Percentiles rank a stretch among this genome's conserved stretches.
Conservation (phyloP, 352 stramenopile species). For the Hyaloperonospora arabidopsidis region DNA sequence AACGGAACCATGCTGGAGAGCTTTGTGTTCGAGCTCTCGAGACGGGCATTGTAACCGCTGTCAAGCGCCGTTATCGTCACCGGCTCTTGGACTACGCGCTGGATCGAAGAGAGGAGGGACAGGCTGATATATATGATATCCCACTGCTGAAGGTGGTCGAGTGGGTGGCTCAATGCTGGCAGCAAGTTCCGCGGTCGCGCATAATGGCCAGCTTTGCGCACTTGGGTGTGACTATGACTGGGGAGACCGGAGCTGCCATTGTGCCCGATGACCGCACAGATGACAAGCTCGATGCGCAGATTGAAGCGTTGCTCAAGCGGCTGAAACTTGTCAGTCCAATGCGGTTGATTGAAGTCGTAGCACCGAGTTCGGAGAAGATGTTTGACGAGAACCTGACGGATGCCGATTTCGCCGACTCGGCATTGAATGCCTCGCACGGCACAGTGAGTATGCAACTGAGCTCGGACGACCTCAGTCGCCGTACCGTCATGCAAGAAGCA, state of each 20-base stretch:
- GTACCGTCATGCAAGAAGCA: constrained; percentile 4
- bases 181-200: constrained; percentile 40
- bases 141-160: constrained; percentile 44
- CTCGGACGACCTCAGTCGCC: constrained; percentile 16
- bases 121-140: constrained; percentile 37
- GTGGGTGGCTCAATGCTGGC: constrained; percentile 49
- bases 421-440: constrained; percentile 37
- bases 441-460: constrained; percentile 29
- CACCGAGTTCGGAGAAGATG: constrained; percentile 34
- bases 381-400: constrained; percentile 51
- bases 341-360: constrained; percentile 48
- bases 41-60: constrained; percentile 30
- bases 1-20: constrained; percentile 29
- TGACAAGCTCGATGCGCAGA: constrained; percentile 47
- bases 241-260: constrained; percentile 14
- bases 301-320: constrained; percentile 41
- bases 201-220: constrained; percentile 44
- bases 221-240: constrained; percentile 27
- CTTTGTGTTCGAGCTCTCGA: constrained; percentile 38
- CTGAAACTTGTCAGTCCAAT: constrained; percentile 42
- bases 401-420: constrained; percentile 62
- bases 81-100: constrained; percentile 40
- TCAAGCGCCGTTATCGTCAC: constrained; percentile 59
- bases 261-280: constrained; percentile 30
- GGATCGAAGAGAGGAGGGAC: constrained; percentile 33